A percentile compares a stretch with the other conserved stretches of the same genome.
These are phyloP conservation scores for Capsicum rhomboideum DNA, from an alignment of 257 asterid genomes.

Conservation along the genomic window DNA sequence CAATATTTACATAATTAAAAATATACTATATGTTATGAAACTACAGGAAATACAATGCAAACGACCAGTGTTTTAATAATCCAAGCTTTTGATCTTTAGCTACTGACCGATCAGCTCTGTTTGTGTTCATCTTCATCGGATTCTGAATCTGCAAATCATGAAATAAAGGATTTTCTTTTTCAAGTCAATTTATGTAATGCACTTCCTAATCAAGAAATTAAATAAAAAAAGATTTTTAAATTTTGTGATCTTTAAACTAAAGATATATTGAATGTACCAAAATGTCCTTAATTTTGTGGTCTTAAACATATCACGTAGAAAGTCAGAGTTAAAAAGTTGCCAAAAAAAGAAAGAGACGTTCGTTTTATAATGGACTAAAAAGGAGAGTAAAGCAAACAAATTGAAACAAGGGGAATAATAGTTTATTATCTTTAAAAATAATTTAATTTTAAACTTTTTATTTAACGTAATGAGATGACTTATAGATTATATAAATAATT, in stretches of 20 bases:
- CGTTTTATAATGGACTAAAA: no score
- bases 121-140: constrained; percentile 10
- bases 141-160: constrained; percentile 16
- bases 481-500: neutral
- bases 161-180: neutral
- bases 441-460: neutral
- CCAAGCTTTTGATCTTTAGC: neutral
- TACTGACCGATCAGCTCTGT: neutral
- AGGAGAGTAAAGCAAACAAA: no score
- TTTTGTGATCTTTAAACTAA: no score
- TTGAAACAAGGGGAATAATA: no score
- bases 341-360: no score
- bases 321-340: no score
- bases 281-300: no score
- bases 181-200: no score
- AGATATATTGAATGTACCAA: no score
- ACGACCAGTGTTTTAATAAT: neutral
- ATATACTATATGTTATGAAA: neutral
- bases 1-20: neutral
- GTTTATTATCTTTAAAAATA: neutral
- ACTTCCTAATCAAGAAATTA: no score
- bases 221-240: no score
- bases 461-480: neutral
- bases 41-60: neutral
- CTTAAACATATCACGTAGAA: no score